Base-by-base conservation (phyloP, 176 grass and related monocot genomes). In the Carex cristatella region DNA sequence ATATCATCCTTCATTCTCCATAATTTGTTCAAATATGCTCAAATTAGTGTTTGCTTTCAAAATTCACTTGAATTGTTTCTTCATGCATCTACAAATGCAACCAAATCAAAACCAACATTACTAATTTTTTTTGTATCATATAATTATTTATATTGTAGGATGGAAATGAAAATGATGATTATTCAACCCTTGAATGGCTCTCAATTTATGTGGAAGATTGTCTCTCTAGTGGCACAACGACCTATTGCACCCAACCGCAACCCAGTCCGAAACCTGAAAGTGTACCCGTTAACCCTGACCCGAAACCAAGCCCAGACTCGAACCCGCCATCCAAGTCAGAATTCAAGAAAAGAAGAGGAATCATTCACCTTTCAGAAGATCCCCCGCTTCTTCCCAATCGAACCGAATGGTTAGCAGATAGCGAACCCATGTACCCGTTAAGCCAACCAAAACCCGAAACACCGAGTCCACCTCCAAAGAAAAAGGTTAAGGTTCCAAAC, bases 341-440 rank as follows among this genome's bases (percentile, higher is more conserved):
- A 38, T 3, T 69, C 86, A 62, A 83, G 87, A 16, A 61, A 86
- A 59, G 67, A 77, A 7, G 86, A 61, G 61, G 31, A 65, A 49
- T 86, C 57, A 61, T 91, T 74, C 54, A 87, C 10, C 48, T 51
- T 48, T 62, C 88, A 33, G 73, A 89, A 89, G 88, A 90, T 63
- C 87, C 88, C 0, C 84, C 91, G 11, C 90, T 89, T 13, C 69
- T 90, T 63, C 81, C 71, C 28, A 86, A 99, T 65, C 96, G 89
- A 72, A 89, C 92, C 51, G 57, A 94, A 32, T 99, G 96, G 96
- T 68, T 99, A 59, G 96, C 96, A 33, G 96, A 99, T 79, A 99
- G 96, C 59, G 93, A 99, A 87, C 91, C 94, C 83, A 87, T 99
- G 80, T 85, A 89, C 84, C 93, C 91, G 19, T 89, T 89, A 87